Conservation (phyloP, 768 basidiomycete species). For the Krasilnikovozyma curviuscula region DNA sequence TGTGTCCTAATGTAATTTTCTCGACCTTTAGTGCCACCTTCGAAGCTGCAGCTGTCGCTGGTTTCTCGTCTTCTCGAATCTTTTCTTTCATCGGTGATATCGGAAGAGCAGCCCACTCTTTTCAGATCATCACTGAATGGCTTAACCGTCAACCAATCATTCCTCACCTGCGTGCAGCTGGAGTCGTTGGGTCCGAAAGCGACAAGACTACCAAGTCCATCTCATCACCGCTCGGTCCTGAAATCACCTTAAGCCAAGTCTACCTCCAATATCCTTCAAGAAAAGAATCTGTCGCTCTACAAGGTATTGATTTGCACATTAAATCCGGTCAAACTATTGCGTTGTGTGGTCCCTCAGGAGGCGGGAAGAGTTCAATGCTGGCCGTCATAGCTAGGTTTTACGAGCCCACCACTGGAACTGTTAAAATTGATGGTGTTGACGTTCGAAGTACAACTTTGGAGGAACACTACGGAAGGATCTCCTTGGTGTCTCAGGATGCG, state of each 20-base stretch:
- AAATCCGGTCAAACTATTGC: slow-evolving; percentile 20
- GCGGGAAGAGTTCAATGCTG: slow-evolving; percentile 15
- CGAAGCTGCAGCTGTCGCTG: slow-evolving; percentile 1
- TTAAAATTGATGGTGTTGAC: slow-evolving; percentile 21
- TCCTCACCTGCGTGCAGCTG: background rate
- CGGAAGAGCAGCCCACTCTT: background rate
- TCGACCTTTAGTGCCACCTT: slow-evolving; percentile 3
- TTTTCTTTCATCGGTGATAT: slow-evolving; percentile 8
- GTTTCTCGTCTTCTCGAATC: background rate
- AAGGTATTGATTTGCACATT: slow-evolving; percentile 18
- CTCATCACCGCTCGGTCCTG: too few relatives aligned
- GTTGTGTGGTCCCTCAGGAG: slow-evolving; percentile 18
- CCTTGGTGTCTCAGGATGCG: slow-evolving; percentile 25
- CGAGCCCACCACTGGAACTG: slow-evolving; percentile 18
- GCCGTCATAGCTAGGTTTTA: slow-evolving; percentile 24
- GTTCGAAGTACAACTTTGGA: slow-evolving; percentile 17
- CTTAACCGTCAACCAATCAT: background rate
- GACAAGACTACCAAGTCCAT: too few relatives aligned
- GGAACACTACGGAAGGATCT: slow-evolving; percentile 18
- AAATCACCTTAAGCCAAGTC: background rate
- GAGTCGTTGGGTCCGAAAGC: background rate
- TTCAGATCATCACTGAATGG: background rate
- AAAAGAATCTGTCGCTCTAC: slow-evolving; percentile 15
- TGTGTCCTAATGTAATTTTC: background rate
- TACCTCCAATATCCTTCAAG: slow-evolving; percentile 21